Base-by-base conservation (phyloP, 2,329 filamentous ascomycete genomes). In the Trichoderma sp. region DNA sequence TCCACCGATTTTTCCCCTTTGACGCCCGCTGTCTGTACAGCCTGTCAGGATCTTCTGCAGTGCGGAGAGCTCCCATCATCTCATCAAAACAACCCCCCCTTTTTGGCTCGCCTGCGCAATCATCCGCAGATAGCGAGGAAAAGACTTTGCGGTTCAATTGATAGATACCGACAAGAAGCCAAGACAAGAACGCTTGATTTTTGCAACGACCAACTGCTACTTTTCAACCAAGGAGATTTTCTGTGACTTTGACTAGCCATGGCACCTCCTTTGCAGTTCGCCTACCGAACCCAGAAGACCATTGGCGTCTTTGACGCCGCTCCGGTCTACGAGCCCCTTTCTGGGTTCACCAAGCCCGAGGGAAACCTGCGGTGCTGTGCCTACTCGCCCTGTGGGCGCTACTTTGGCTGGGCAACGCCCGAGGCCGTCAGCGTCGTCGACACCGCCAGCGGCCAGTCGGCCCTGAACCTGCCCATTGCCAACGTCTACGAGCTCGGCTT, bases 401-500 rank as follows among this genome's bases (percentile, higher is more conserved):
- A 94, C 85, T 96, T 97, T 82, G 94, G 94, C 72, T 99, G 93
- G 91, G 94, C 95, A 74, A 92, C 93, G 71, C 91, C 90, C 72
- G 93, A 97, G 76, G 90, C 89, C 77, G 94, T 99, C 77, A 90
- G 87, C 74, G 90, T 98, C 73, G 86, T 96, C 76, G 93, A 98
- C 79, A 87, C 95, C 72, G 91, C 91, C 55, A 86, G 84, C 73
- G 95, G 94, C 75, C 84, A 90, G 74, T 82, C 91, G 73, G 84
- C 97, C 77, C 89, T 93, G 71, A 90, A 86, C 43, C 87, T 99
- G 60, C 87, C 90, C 69, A 88, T 94, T 54, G 83, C 90, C 70
- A 95, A 96, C 77, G 94, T 98, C 73, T 97, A 93, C 83, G 96
- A 99, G 80, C 84, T 99, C 70, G 93, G 91, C 73, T 99, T 99